These are phyloP conservation scores for Candida odintsovae DNA, from an alignment of 805 yeast species.

Conservation along the genomic window DNA sequence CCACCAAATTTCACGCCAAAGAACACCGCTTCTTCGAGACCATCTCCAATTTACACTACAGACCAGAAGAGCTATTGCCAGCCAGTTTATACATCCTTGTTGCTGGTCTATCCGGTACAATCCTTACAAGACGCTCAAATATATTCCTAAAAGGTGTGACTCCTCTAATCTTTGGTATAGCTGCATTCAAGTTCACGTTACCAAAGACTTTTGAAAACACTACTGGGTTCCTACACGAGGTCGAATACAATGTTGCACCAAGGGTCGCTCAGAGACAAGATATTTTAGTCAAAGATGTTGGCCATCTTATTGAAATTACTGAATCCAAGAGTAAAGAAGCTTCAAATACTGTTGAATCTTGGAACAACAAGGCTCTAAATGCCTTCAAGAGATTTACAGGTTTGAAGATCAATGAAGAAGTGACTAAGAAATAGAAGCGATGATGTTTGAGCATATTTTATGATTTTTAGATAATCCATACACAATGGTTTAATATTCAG, in stretches of 20 bases:
- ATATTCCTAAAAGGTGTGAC: constrained; percentile 44
- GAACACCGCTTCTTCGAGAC: constrained; percentile 64
- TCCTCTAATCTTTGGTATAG: constrained; percentile 57
- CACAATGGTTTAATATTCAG: background rate
- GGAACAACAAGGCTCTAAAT: constrained; percentile 18
- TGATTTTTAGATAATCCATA: background rate
- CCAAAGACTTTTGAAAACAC: constrained; percentile 70
- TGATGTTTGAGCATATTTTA: background rate
- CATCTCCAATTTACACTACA: constrained; percentile 56
- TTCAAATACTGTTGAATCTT: constrained; percentile 29
- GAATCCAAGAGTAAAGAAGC: constrained; percentile 23
- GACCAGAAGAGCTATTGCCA: constrained; percentile 65
- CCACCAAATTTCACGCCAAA: constrained; percentile 44
- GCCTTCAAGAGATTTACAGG: constrained; percentile 51
- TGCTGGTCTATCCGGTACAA: constrained; percentile 67
- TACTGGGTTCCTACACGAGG: constrained; percentile 46
- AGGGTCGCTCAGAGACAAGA: constrained; percentile 59
- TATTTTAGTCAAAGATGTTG: constrained; percentile 39
- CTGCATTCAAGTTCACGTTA: constrained; percentile 61
- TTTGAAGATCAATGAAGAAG: constrained; percentile 58
- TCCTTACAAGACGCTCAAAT: constrained; percentile 64
- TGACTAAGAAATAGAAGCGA: constrained; percentile 38
- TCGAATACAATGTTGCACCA: constrained; percentile 59
- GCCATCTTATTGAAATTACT: constrained; percentile 36
- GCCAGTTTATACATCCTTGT: constrained; percentile 62